Conservation (phyloP, 2,329 filamentous ascomycete genomes). For the Neopestalotiopsis clavispora region DNA sequence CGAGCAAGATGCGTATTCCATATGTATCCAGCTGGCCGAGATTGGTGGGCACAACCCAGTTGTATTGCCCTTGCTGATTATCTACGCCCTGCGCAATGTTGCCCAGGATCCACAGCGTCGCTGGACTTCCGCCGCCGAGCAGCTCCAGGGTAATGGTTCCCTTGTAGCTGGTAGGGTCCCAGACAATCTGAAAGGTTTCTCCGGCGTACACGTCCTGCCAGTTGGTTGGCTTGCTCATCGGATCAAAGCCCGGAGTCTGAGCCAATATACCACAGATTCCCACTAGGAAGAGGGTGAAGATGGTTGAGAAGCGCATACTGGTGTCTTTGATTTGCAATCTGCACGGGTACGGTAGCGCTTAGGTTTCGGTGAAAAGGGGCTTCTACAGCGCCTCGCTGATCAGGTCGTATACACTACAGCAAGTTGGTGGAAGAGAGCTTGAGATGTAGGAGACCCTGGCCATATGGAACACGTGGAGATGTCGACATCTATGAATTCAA, state of each 20-base stretch:
- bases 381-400: neutral
- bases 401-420: neutral
- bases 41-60: neutral
- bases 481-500: neutral
- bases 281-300: neutral
- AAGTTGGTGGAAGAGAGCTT: neutral
- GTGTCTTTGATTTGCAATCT: neutral
- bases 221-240: neutral
- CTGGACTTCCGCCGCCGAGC: constrained; percentile 4
- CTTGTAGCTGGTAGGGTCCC: constrained; percentile 3
- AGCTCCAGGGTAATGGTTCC: constrained; percentile 1
- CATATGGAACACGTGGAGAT: neutral
- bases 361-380: neutral
- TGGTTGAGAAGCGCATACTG: neutral
- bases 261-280: neutral
- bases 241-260: constrained; percentile 9
- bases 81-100: constrained; percentile 4
- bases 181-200: constrained; percentile 6
- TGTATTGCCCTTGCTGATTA: neutral
- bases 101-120: neutral
- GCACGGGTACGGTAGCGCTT: neutral
- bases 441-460: too few relatives aligned
- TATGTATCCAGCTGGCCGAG: neutral
- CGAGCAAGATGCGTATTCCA: constrained; percentile 11
- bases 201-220: constrained; percentile 3